A percentile compares a stretch with the other conserved stretches of the same genome.
Conservation (phyloP, 257 asterid species). For the Solanum sejunctum region DNA sequence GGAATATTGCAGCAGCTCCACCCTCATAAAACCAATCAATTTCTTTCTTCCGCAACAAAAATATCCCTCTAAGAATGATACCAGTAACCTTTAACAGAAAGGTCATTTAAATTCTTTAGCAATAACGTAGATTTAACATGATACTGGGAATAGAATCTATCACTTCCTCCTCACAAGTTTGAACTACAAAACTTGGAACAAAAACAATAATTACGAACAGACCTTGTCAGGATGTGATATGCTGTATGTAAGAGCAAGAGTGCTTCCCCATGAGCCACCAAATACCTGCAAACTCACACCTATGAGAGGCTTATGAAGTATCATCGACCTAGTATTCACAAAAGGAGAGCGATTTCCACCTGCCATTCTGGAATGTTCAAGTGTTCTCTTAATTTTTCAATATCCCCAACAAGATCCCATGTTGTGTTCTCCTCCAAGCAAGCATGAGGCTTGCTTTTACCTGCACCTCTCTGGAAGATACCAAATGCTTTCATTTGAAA, state of each 20-base stretch:
- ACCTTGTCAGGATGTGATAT: constrained; percentile 88
- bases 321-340: not conserved
- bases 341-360: constrained; percentile 21
- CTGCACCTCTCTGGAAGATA: constrained; percentile 71
- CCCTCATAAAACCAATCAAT: constrained; percentile 98
- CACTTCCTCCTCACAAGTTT: not conserved
- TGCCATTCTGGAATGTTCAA: constrained; percentile 86
- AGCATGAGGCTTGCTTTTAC: constrained; percentile 92
- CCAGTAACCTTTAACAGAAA: constrained; percentile 64
- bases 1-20: constrained; percentile 96
- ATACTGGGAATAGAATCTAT: not conserved
- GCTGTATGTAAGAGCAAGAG: constrained; percentile 87
- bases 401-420: constrained; percentile 83
- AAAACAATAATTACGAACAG: constrained; percentile 2
- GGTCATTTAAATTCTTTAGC: not conserved
- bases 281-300: constrained; percentile 55
- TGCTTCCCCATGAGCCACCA: constrained; percentile 99
- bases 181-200: not conserved
- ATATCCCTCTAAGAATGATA: constrained; percentile 80
- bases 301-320: constrained; percentile 10
- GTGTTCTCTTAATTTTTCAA: constrained; percentile 76
- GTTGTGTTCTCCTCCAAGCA: constrained; percentile 87
- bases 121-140: not conserved
- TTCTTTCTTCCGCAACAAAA: constrained; percentile 90
- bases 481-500: constrained; percentile 3